A percentile compares a stretch with the other conserved stretches of the same genome.
These are phyloP conservation scores for Rosa chinensis DNA, from an alignment of 306 rosid genomes.

Conservation along the genomic window DNA sequence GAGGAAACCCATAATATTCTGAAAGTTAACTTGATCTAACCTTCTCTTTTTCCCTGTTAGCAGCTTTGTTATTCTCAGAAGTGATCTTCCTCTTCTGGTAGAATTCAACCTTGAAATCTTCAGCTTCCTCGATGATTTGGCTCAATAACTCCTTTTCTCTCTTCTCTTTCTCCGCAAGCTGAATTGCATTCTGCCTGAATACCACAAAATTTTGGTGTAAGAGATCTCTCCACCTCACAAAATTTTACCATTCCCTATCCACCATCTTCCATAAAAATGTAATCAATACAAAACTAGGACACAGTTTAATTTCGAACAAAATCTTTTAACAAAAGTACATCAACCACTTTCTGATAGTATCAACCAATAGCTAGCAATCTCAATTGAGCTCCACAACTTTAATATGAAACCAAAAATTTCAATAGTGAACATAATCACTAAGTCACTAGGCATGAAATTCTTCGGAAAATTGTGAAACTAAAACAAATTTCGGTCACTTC, in stretches of 20 bases:
- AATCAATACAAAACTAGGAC: not conserved
- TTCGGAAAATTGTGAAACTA: not conserved
- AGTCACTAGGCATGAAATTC: not conserved
- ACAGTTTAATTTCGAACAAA: not conserved
- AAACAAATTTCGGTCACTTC: not conserved
- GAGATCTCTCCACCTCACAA: not conserved
- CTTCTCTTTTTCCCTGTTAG: conserved; percentile 51
- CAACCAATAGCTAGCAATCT: not conserved
- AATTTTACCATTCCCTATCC: not conserved
- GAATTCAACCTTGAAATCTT: conserved; percentile 42
- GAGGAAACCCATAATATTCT: not conserved
- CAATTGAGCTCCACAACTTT: not conserved
- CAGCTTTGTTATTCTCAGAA: conserved; percentile 32
- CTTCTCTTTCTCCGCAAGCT: conserved; percentile 43
- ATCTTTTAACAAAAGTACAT: not conserved
- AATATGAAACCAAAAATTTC: no score
- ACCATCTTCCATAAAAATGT: not conserved
- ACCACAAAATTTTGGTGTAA: not conserved
- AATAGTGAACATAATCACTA: not conserved
- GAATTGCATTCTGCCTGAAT: conserved; percentile 37
- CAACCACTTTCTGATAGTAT: not conserved
- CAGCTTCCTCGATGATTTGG: conserved; percentile 43
- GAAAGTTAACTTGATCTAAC: conserved; percentile 15
- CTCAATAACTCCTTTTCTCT: conserved; percentile 38
- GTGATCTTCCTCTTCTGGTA: conserved; percentile 34